These are phyloP conservation scores for Metschnikowia gelsemii DNA, from an alignment of 805 yeast species.

Conservation along the genomic window DNA sequence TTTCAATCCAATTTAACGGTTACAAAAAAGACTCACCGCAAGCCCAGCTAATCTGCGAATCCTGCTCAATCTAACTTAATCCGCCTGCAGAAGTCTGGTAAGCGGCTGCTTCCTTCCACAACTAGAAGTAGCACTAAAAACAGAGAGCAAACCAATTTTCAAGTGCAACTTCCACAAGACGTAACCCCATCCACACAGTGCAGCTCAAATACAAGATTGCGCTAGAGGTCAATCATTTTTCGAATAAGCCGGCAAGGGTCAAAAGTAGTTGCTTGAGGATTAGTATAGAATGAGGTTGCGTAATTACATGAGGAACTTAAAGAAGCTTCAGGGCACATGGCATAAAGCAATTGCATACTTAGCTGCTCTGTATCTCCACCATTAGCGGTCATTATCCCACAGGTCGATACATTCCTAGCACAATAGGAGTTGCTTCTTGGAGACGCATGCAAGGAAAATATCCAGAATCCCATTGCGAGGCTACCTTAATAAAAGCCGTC, in stretches of 20 bases:
- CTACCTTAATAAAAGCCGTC: slow-evolving; percentile 52
- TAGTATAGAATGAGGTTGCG: slow-evolving; percentile 52
- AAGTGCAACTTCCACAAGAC: no score
- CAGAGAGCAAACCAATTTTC: no score
- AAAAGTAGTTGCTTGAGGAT: slow-evolving; percentile 53
- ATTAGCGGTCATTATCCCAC: slow-evolving; percentile 52
- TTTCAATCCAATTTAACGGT: no score
- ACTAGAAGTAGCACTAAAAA: no score
- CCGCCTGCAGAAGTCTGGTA: no score
- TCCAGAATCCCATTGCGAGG: slow-evolving; percentile 55
- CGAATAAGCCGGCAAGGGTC: slow-evolving; percentile 54
- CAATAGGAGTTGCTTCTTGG: no score
- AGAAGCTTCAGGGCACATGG: slow-evolving; percentile 62
- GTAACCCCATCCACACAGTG: slow-evolving; percentile 21
- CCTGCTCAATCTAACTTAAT: no score
- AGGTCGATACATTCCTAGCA: slow-evolving; percentile 51
- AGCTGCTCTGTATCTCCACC: slow-evolving; percentile 40
- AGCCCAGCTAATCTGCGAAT: no score
- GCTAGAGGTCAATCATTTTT: slow-evolving; percentile 16
- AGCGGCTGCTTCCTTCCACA: no score
- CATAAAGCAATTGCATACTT: slow-evolving; percentile 55
- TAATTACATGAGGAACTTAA: slow-evolving; percentile 56
- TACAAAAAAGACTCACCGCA: no score
- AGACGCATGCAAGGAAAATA: no score
- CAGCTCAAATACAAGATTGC: slow-evolving; percentile 18